Conservation (phyloP, 495 filamentous ascomycete genomes). For the Cercophora newfieldiana region DNA sequence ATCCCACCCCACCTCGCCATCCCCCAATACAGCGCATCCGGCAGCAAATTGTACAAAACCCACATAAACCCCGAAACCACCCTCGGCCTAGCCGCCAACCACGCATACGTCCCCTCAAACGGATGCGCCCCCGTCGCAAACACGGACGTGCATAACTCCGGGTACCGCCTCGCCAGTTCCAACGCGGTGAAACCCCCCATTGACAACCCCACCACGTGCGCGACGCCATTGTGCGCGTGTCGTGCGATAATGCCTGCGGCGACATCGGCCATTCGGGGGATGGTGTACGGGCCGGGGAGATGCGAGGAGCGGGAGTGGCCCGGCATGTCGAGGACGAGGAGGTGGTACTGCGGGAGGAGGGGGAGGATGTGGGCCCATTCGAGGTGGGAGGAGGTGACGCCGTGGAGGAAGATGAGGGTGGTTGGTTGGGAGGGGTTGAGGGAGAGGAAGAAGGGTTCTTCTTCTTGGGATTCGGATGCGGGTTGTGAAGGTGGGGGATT, state of each 20-base stretch:
- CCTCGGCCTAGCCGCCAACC: constrained; percentile 23
- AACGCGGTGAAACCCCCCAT: constrained; percentile 34
- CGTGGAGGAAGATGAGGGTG: constrained; percentile 39
- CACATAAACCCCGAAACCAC: constrained; percentile 21
- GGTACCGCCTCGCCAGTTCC: constrained; percentile 29
- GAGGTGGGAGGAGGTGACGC: constrained; percentile 34
- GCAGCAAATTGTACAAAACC: constrained; percentile 17
- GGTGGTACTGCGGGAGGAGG: constrained; percentile 34
- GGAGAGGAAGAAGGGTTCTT: constrained; percentile 8
- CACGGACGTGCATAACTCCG: constrained; percentile 26
- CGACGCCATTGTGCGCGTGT: constrained; percentile 30
- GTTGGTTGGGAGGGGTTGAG: constrained; percentile 8
- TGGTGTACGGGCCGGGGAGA: constrained; percentile 23
- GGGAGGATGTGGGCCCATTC: constrained; percentile 35
- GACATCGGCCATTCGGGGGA: constrained; percentile 26
- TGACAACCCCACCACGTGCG: constrained; percentile 36
- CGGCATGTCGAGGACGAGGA: constrained; percentile 36
- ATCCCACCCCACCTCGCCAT: constrained; percentile 4
- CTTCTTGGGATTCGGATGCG: not conserved
- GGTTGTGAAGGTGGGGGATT: not conserved
- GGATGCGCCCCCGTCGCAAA: constrained; percentile 33
- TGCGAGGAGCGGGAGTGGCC: constrained; percentile 33
- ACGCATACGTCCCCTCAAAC: constrained; percentile 23
- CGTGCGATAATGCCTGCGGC: constrained; percentile 33
- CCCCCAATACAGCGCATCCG: constrained; percentile 20